Evolutionary conservation across 202 grass and related monocot genomes (phyloP), one percentile per base, ranked within the genome.

Genomic region (Setaria viridis): DNA sequence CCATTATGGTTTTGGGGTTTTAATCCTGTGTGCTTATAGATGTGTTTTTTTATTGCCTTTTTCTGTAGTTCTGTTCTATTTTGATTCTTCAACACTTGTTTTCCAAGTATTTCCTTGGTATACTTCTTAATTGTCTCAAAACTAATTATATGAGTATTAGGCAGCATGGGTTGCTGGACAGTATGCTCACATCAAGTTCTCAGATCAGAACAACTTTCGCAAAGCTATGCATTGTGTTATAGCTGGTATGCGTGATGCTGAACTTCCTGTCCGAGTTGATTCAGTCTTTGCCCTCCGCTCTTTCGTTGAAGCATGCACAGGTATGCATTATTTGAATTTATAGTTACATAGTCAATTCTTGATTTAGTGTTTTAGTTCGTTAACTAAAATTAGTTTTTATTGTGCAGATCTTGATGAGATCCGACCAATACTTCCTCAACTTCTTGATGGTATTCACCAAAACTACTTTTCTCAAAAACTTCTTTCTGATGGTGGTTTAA

Each of bases 281-380:
- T 98, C 95, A 80, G 95, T 98, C 29, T 98, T 98, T 92, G 95
- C 95, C 79, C 88, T 98, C 62, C 95, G 95, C 86, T 95, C 93
- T 82, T 98, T 98, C 6, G 85, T 98, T 87, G 95, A 98, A 90
- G 93, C 95, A 90, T 98, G 92, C 85, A 89, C 94, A 90, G 93
- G 95, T 48, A 88, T 77, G 57, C 53, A 70, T 78, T 87, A 49
- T 81, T 29, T 80, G 35, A 70, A 48, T 64, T 67, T 68, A 71
- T 70, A n/a, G 37, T 69, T 59, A 82, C 50, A 16, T 87, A 54
- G 47, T 79, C 41, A 74, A 41, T 67, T 57, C 62, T 81, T 53
- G 15, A 63, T 77, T 29, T 33, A 47, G 29, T 54, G 1, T n/a
- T 77, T 70, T 45, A 70, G 8, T 69, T 81, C 13, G 20, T 70